Percentiles rank a stretch among this genome's conserved stretches.
These are phyloP conservation scores for Sergeia podlipaevii DNA, from an alignment of 208 protist species.

Conservation along the genomic window DNA sequence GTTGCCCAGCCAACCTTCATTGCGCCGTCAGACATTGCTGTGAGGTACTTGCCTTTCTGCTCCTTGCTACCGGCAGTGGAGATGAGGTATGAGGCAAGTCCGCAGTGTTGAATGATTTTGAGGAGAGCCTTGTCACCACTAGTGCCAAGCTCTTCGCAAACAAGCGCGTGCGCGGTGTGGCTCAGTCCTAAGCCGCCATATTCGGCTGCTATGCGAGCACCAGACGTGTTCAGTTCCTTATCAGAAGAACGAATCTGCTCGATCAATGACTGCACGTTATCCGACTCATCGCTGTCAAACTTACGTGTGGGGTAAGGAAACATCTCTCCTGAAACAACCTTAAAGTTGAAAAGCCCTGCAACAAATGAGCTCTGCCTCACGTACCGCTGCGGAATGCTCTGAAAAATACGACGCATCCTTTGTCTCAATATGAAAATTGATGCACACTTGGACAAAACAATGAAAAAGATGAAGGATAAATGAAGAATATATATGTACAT, in stretches of 20 bases:
- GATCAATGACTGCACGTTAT: conserved; percentile 71
- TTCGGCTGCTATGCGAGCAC: conserved; percentile 67
- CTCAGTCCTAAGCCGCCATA: conserved; percentile 82
- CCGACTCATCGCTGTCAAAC: conserved; percentile 67
- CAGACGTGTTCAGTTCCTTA: conserved; percentile 56
- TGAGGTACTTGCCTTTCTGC: conserved; percentile 82
- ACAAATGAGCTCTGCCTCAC: conserved; percentile 60
- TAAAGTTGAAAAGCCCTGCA: conserved; percentile 83
- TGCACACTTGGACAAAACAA: conserved; percentile 4
- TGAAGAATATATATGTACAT: conserved; percentile 5
- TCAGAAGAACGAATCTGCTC: conserved; percentile 64
- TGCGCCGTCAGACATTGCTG: conserved; percentile 79
- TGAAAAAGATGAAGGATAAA: conserved; percentile 3
- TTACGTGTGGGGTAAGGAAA: conserved; percentile 78
- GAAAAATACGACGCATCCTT: conserved; percentile 38
- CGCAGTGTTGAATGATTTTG: conserved; percentile 53
- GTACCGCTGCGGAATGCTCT: conserved; percentile 11
- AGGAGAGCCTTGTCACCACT: conserved; percentile 46
- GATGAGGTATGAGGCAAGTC: conserved; percentile 62
- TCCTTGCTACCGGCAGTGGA: conserved; percentile 64
- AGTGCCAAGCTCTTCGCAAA: conserved; percentile 74
- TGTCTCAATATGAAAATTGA: neutral
- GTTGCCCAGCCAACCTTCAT: conserved; percentile 78
- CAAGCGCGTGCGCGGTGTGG: conserved; percentile 71
- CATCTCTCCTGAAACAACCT: conserved; percentile 60